Evolutionary conservation across 1,284 basidiomycete species (phyloP).

Genomic region (Polyporus tsugae): DNA sequence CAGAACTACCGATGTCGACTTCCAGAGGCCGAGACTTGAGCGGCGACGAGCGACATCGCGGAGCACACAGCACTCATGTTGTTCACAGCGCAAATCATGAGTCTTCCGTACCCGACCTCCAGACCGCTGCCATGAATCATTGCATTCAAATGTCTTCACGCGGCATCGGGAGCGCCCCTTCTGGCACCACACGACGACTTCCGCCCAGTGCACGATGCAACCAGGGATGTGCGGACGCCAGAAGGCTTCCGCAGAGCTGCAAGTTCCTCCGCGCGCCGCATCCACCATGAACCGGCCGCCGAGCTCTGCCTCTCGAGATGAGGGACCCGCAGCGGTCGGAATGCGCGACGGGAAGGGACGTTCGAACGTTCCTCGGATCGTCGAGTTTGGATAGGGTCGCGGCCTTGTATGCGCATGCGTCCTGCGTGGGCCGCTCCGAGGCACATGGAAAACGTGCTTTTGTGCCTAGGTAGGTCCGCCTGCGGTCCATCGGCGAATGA

Average conservation of each 20-base stretch:
- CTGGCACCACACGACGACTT: slow-evolving; percentile 13
- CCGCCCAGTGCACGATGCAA: slow-evolving; percentile 4
- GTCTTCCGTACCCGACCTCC: slow-evolving; percentile 12
- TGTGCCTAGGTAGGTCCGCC: slow-evolving; percentile 21
- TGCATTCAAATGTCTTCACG: slow-evolving; percentile 15
- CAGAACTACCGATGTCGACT: not conserved
- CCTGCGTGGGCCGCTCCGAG: not conserved
- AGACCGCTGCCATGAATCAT: slow-evolving; percentile 16
- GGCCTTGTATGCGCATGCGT: not conserved
- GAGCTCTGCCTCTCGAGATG: slow-evolving; percentile 15
- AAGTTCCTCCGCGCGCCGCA: slow-evolving; percentile 7
- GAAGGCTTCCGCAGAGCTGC: slow-evolving; percentile 15
- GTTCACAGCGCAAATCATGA: slow-evolving; percentile 32
- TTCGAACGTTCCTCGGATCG: slow-evolving; percentile 34
- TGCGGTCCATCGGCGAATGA: slow-evolving; percentile 13
- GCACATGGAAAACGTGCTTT: slow-evolving; percentile 7
- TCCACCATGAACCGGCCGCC: not conserved
- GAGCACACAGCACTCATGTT: slow-evolving; percentile 12
- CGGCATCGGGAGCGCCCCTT: slow-evolving; percentile 12
- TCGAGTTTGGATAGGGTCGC: slow-evolving; percentile 17
- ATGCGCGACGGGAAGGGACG: slow-evolving; percentile 2
- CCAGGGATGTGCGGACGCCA: slow-evolving; percentile 20
- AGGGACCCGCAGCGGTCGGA: slow-evolving; percentile 18
- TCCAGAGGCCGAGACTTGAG: not conserved
- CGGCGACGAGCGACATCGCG: not conserved